Base-by-base conservation (phyloP, 1,284 basidiomycete genomes). In the Puccinia triticina region DNA sequence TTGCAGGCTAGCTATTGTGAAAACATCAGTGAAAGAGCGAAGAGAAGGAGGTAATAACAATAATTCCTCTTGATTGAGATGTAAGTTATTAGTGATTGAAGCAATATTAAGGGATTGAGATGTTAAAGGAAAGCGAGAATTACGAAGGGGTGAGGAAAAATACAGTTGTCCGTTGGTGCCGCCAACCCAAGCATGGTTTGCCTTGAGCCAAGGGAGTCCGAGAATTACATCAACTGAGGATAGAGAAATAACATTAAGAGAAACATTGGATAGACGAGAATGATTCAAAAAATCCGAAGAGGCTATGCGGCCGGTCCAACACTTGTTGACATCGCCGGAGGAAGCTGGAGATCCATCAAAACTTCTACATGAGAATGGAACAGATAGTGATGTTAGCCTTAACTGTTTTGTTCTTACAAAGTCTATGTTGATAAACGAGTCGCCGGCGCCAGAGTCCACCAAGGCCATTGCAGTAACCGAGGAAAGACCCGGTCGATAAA, bases 191-290 rank as follows among this genome's bases (percentile, higher is more conserved):
- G 77, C 40, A 0, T 67, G 48, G 23, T 46, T 32, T 1, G 14
- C 16, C 21, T 69, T 53, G 5, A 79, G 32, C 77, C 77, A 79
- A 53, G 77, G 77, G 18, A 69, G n/a, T 11, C 77, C 77, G 8
- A 79, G 37, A 12, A 79, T 79, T 23, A 71, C 34, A 55, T 69
- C 48, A 59, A 48, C 43, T 8, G 53, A 37, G 7, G 32, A 66
- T 12, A 80, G 21, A 21, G 50, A 21, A 40, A 34, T 57, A 1
- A 80, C 50, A 50, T 71, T 57, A 3, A 71, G 21, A 37, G 14
- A 23, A 53, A 59, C 37, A 72, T 34, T 46, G 7, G 69, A 72
- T 50, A 16, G 2, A 5, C 7, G 12, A 48, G 23, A 32, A 26
- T 2, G 18, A 34, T 50, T 32, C 4, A 2, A 8, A 48, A 12